Percentiles rank a stretch among this genome's conserved stretches.
Conservation (phyloP, 2,329 filamentous ascomycete species). For the Colletotrichum tropicale region DNA sequence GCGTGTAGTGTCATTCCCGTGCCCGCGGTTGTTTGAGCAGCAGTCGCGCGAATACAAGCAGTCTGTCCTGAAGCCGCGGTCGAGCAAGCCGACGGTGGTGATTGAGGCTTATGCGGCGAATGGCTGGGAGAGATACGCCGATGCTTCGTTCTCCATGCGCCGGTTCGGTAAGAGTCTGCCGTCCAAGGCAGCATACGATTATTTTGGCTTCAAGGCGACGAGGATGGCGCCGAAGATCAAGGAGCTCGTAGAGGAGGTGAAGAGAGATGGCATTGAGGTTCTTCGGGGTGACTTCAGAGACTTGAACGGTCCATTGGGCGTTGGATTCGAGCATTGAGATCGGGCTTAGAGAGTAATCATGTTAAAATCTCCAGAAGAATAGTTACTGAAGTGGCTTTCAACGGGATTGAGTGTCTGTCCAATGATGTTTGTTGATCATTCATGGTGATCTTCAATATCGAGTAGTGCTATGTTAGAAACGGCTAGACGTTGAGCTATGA, state of each 20-base stretch:
- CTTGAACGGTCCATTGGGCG: constrained; percentile 23
- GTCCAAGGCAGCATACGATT: constrained; percentile 54
- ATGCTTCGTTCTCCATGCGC: constrained; percentile 58
- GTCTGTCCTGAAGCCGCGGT: constrained; percentile 44
- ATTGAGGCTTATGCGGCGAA: constrained; percentile 64
- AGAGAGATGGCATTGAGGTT: constrained; percentile 31
- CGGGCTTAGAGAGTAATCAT: not conserved
- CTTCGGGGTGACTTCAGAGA: constrained; percentile 36
- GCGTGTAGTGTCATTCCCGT: constrained; percentile 51
- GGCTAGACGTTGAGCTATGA: too few relatives aligned
- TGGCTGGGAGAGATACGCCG: constrained; percentile 66
- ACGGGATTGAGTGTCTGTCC: too few relatives aligned
- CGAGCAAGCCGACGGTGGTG: constrained; percentile 50
- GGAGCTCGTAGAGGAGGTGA: constrained; percentile 31
- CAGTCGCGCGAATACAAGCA: constrained; percentile 48
- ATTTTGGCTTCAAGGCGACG: constrained; percentile 53
- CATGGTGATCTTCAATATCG: too few relatives aligned
- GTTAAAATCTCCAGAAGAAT: not conserved
- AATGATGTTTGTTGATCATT: too few relatives aligned
- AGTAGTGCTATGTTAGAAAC: too few relatives aligned
- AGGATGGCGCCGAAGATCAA: constrained; percentile 37
- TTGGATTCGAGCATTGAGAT: constrained; percentile 11
- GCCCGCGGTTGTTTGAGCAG: constrained; percentile 45
- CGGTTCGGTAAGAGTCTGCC: constrained; percentile 61
- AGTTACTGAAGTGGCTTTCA: too few relatives aligned